Conservation (phyloP, 495 filamentous ascomycete species). For the Penicillium daleae region DNA sequence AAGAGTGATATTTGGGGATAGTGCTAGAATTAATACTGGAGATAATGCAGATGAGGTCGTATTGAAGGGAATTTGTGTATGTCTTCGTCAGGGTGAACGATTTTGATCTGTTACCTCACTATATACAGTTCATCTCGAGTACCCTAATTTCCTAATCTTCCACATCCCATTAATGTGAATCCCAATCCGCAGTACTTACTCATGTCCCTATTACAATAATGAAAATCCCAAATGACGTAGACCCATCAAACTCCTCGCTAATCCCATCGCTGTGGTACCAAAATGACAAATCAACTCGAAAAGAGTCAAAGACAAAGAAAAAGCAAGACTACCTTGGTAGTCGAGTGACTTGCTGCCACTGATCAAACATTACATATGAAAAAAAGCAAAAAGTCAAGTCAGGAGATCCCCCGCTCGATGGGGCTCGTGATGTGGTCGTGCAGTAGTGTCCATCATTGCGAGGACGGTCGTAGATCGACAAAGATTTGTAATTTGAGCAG, state of each 20-base stretch:
- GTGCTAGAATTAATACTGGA: neutral
- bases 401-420: constrained; percentile 18
- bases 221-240: neutral
- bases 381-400: constrained; percentile 14
- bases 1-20: neutral
- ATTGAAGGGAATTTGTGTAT: neutral
- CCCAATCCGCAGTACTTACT: neutral
- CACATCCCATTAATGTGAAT: neutral
- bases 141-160: neutral
- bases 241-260: constrained; percentile 10
- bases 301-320: neutral
- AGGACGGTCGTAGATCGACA: constrained; percentile 1
- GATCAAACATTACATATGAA: constrained; percentile 6
- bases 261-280: constrained; percentile 1
- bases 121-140: neutral
- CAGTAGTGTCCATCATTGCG: neutral
- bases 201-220: neutral
- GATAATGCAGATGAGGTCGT: neutral
- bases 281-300: constrained; percentile 2
- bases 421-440: constrained; percentile 14
- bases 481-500: neutral
- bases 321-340: neutral
- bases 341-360: neutral
- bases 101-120: neutral
- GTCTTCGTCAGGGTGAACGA: neutral